Percentiles rank a stretch among this genome's conserved stretches.
Evolutionary conservation across 306 rosid species (phyloP).

Genomic region (Cucurbita pepo): DNA sequence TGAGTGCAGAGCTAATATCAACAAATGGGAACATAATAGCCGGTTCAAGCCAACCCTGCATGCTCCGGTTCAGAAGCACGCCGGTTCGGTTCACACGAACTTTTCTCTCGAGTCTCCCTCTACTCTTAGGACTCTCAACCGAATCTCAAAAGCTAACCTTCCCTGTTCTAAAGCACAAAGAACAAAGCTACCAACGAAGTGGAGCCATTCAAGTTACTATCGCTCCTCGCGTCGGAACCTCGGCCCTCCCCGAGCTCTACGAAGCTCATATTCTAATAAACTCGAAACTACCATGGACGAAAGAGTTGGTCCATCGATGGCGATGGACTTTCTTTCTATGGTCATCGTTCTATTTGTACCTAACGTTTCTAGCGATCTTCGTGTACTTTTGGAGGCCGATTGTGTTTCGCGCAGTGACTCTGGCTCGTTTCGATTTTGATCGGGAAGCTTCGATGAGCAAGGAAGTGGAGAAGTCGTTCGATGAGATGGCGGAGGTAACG

Average conservation of each 20-base stretch:
- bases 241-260: constrained; percentile 44
- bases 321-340: constrained; percentile 74
- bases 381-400: constrained; percentile 29
- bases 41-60: constrained; percentile 62
- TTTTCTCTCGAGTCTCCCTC: constrained; percentile 40
- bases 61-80: constrained; percentile 55
- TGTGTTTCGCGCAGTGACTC: constrained; percentile 10
- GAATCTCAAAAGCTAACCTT: constrained; percentile 47
- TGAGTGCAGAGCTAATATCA: constrained; percentile 48
- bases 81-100: constrained; percentile 51
- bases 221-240: constrained; percentile 58
- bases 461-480: constrained; percentile 9
- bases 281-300: constrained; percentile 47
- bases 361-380: constrained; percentile 23
- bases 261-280: constrained; percentile 45
- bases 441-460: background rate
- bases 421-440: background rate
- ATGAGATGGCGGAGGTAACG: constrained; percentile 23
- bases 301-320: constrained; percentile 49
- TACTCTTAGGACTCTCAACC: constrained; percentile 39
- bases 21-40: constrained; percentile 31
- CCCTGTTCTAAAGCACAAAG: constrained; percentile 43
- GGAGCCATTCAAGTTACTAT: constrained; percentile 32
- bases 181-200: constrained; percentile 33
- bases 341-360: constrained; percentile 39